Evolutionary conservation across 2,329 filamentous ascomycete species (phyloP), one percentile per base, ranked within the genome.

Genomic region (Balansia obtecta): DNA sequence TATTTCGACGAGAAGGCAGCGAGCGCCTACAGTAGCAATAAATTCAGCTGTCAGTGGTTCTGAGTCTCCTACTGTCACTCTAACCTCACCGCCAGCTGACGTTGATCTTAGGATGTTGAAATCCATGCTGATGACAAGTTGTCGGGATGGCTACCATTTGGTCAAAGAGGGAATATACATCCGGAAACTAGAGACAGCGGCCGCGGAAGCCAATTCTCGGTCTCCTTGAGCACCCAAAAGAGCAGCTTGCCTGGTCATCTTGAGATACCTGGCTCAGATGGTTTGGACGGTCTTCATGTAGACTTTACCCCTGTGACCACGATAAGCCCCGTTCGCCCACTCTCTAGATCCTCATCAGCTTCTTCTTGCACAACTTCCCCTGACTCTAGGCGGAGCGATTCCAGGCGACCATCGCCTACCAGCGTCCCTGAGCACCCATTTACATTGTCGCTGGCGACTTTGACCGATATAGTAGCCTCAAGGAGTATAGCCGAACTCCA

Each of bases 401-500:
- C n/a, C 20, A 20, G 48, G 15, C 48, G 48, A 8, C 33, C 32
- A n/a, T 41, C 34, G 6, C 33, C 41, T n/a, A 11, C 48, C 9
- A 30, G 18, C 7, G 13, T 38, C 13, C 16, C 8, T 5, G 48
- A 45, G n/a, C 18, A 13, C n/a, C 33, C 48, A 4, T 39, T 44
- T 20, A 9, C n/a, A 37, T 12, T 45, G 8, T 45, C 48, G 4
- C 42, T 34, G 18, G n/a, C 40, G n/a, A 33, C 48, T 4, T 30
- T 45, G 13, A 42, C 48, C 8, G 48, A 41, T n/a, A 50, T 34
- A 10, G 15, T 50, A n/a, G 16, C 33, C 10, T 50, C 42, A 11
- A 50, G 41, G 34, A 46, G 48, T 16, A 50, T 50, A 9, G 48
- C 48, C n/a, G 48, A 50, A 34, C 48, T 50, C 13, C 33, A 50